A percentile compares a stretch with the other conserved stretches of the same genome.
Evolutionary conservation across 306 rosid genomes (phyloP).

Genomic region (Prunus mume): DNA sequence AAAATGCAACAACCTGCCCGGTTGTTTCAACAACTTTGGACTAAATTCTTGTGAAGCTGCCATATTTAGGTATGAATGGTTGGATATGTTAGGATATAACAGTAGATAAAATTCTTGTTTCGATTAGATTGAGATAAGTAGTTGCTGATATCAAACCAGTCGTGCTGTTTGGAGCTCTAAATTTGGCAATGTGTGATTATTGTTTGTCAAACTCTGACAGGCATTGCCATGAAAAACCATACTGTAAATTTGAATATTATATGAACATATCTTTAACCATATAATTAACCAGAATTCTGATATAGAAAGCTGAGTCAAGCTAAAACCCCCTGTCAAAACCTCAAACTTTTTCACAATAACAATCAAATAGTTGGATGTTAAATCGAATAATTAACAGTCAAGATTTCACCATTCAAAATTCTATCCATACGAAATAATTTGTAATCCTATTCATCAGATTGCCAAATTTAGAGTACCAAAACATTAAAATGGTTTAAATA

Average conservation of each 20-base stretch:
- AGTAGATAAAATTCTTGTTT: background rate
- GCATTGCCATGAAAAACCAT: background rate
- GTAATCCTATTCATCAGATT: too few species aligned
- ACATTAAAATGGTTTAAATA: too few species aligned
- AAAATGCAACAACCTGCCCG: background rate
- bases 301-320: background rate
- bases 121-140: background rate
- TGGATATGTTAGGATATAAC: background rate
- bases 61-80: background rate
- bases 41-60: background rate
- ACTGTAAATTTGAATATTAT: background rate
- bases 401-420: too few species aligned
- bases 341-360: too few species aligned
- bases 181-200: background rate
- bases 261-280: background rate
- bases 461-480: too few species aligned
- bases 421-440: too few species aligned
- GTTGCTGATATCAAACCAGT: background rate
- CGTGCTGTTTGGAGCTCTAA: background rate
- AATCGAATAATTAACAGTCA: too few species aligned
- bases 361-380: too few species aligned
- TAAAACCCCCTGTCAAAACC: too few species aligned
- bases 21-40: conserved; percentile 5
- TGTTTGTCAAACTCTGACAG: background rate
- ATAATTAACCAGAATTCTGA: background rate